A percentile compares a stretch with the other conserved stretches of the same genome.
Evolutionary conservation across 306 rosid genomes (phyloP).

Genomic region (Begonia peltatifolia): DNA sequence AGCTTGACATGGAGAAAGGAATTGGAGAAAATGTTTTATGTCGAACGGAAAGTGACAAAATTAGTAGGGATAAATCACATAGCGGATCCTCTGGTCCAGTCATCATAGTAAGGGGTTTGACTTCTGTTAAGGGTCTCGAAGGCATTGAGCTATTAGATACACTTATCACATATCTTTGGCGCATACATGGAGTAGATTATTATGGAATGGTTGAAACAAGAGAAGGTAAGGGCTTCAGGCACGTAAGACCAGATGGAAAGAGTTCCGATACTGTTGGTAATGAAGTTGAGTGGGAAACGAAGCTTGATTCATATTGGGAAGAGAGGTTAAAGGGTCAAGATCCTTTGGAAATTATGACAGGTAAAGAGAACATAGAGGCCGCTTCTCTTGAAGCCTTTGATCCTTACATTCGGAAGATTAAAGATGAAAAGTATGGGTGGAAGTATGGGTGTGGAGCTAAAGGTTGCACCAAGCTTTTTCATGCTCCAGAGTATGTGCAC

Average conservation of each 20-base stretch:
- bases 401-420: slow-evolving; percentile 83
- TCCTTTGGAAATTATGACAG: slow-evolving; percentile 88
- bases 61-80: slow-evolving; percentile 49
- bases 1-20: slow-evolving; percentile 82
- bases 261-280: slow-evolving; percentile 28
- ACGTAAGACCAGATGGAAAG: slow-evolving; percentile 62
- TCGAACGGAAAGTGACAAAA: slow-evolving; percentile 49
- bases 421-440: slow-evolving; percentile 99
- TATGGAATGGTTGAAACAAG: slow-evolving; percentile 83
- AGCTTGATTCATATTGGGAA: slow-evolving; percentile 76
- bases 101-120: slow-evolving; percentile 67
- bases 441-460: slow-evolving; percentile 99
- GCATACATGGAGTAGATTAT: slow-evolving; percentile 86
- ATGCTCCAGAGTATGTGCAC: slow-evolving; percentile 90
- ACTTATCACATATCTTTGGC: slow-evolving; percentile 88
- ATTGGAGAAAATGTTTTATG: slow-evolving; percentile 59
- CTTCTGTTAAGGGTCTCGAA: slow-evolving; percentile 93
- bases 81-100: slow-evolving; percentile 70
- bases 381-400: slow-evolving; percentile 73
- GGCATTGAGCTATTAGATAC: slow-evolving; percentile 87
- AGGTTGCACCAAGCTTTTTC: slow-evolving; percentile 98
- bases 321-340: slow-evolving; percentile 79
- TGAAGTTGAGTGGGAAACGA: slow-evolving; percentile 83
- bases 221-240: slow-evolving; percentile 82
- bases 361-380: slow-evolving; percentile 89